These are phyloP conservation scores for Rhazya stricta DNA, from an alignment of 257 asterid species.

Conservation along the genomic window DNA sequence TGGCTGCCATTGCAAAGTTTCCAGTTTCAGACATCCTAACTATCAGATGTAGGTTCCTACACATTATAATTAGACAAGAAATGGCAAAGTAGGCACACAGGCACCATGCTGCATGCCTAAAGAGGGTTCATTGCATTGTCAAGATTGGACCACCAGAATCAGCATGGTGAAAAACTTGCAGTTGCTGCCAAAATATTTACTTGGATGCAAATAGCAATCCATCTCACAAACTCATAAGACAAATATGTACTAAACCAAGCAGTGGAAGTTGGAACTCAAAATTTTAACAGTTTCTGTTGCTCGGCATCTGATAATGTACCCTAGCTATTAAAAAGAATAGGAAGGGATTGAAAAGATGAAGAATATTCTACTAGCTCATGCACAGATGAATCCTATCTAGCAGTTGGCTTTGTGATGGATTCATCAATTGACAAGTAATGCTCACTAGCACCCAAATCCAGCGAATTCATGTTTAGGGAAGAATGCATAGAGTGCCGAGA, in stretches of 20 bases:
- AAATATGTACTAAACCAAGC: conserved; percentile 1
- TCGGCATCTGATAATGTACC: background rate
- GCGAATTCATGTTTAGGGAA: conserved; percentile 54
- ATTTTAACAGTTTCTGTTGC: background rate
- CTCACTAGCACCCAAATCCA: conserved; percentile 61
- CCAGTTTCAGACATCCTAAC: background rate
- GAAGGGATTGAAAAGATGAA: background rate
- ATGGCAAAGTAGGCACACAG: background rate
- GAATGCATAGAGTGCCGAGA: conserved; percentile 79
- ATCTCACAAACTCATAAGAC: background rate
- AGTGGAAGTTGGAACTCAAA: background rate
- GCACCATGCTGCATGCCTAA: background rate
- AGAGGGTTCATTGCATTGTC: background rate
- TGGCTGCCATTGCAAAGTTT: background rate
- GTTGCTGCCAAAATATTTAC: background rate
- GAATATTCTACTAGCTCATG: conserved; percentile 5
- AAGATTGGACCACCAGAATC: background rate
- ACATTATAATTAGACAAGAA: background rate
- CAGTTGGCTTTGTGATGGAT: conserved; percentile 65
- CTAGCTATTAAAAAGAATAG: background rate
- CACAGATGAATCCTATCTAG: conserved; percentile 47
- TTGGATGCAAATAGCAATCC: background rate
- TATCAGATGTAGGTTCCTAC: background rate
- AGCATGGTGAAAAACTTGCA: background rate
- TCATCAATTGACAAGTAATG: conserved; percentile 73